These are phyloP conservation scores for Solanum habrochaites DNA, from an alignment of 257 asterid species.

Conservation along the genomic window DNA sequence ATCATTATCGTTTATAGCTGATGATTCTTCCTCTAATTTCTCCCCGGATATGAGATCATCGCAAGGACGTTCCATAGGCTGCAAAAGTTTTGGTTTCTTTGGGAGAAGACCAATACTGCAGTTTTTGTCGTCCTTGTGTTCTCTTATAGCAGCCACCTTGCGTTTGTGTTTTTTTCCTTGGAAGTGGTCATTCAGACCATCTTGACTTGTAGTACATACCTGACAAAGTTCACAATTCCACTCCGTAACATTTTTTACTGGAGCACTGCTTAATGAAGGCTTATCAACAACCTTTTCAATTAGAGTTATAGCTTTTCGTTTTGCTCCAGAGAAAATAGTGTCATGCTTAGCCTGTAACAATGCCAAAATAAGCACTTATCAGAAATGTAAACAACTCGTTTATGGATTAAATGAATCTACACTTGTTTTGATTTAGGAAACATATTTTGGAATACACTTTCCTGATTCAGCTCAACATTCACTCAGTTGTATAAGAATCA, in stretches of 20 bases:
- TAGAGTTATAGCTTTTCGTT: constrained; percentile 15
- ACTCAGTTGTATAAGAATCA: too few relatives aligned
- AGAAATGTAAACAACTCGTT: not conserved
- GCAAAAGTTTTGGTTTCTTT: not conserved
- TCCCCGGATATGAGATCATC: not conserved
- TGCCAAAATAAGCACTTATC: not conserved
- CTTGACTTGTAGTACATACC: constrained; percentile 18
- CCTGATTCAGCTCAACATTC: too few relatives aligned
- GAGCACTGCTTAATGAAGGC: not conserved
- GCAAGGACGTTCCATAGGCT: not conserved
- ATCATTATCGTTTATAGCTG: not conserved
- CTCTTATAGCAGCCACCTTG: constrained; percentile 24
- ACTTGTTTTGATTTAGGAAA: too few relatives aligned
- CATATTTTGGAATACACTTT: too few relatives aligned
- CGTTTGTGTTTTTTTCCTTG: constrained; percentile 47
- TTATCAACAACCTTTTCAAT: not conserved
- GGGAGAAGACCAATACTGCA: constrained; percentile 14
- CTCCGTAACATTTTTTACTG: constrained; percentile 15
- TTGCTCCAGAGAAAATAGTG: constrained; percentile 12
- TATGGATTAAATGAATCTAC: not conserved
- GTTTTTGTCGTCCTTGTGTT: constrained; percentile 7
- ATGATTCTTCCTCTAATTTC: not conserved
- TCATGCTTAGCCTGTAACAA: constrained; percentile 23
- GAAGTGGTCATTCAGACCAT: constrained; percentile 22
- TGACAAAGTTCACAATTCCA: constrained; percentile 46